Conservation (phyloP, 768 basidiomycete species). For the Russula virescens region DNA sequence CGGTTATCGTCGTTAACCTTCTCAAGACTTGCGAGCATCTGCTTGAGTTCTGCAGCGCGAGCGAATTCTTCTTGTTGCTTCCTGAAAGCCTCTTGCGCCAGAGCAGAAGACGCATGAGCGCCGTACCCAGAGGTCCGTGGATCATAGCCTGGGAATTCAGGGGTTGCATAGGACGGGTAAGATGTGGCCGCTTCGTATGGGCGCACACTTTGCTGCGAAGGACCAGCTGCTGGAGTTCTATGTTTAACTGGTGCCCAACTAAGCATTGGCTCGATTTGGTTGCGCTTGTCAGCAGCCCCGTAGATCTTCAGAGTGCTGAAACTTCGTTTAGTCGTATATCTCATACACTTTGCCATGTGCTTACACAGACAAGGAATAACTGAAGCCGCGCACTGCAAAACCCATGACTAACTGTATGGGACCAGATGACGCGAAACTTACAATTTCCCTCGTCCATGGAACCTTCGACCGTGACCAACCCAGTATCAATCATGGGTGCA, state of each 20-base stretch:
- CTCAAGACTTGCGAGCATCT: conserved; percentile 61
- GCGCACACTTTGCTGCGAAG: neutral
- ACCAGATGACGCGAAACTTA: conserved; percentile 30
- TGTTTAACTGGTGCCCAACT: conserved; percentile 71
- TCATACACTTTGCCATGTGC: conserved; percentile 21
- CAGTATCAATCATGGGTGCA: conserved; percentile 65
- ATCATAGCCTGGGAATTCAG: neutral
- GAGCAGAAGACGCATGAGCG: neutral
- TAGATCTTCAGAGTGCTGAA: conserved; percentile 65
- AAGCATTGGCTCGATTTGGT: conserved; percentile 56
- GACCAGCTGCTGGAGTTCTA: conserved; percentile 39
- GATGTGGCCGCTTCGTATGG: neutral
- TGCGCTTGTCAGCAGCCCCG: conserved; percentile 55
- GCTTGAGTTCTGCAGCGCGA: conserved; percentile 61
- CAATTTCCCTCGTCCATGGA: conserved; percentile 63
- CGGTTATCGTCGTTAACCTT: conserved; percentile 75
- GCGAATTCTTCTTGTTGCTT: conserved; percentile 48
- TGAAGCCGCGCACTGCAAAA: conserved; percentile 37
- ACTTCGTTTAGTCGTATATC: neutral
- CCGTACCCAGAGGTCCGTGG: neutral
- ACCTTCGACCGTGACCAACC: conserved; percentile 66
- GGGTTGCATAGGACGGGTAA: neutral
- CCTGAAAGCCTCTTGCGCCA: conserved; percentile 33
- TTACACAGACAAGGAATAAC: conserved; percentile 60
- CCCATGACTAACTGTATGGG: conserved; percentile 3